Evolutionary conservation across 2,329 filamentous ascomycete species (phyloP).

Genomic region (Ophiostoma ulmi): DNA sequence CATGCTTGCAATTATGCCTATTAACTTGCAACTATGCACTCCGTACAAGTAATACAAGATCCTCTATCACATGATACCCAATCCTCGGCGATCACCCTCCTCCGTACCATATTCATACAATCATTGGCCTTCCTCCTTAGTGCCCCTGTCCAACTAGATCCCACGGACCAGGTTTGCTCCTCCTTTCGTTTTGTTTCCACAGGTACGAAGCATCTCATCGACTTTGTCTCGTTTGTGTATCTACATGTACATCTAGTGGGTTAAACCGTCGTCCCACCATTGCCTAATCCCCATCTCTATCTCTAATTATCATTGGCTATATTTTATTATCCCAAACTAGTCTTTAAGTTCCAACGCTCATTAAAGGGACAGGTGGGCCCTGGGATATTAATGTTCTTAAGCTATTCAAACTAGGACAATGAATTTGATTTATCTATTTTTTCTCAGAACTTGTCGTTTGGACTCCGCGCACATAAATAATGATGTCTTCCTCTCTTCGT

Average conservation of each 20-base stretch:
- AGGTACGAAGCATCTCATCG: not conserved
- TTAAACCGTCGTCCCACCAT: not conserved
- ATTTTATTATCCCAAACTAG: not conserved
- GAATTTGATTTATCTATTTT: not conserved
- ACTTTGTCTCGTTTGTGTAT: not conserved
- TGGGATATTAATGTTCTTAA: not conserved
- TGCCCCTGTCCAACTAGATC: conserved; percentile 6
- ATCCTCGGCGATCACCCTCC: not conserved
- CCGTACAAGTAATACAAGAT: not conserved
- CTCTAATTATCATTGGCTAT: not conserved
- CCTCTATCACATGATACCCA: not conserved
- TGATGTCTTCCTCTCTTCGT: not conserved
- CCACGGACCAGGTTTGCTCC: not conserved
- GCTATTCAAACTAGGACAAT: not conserved
- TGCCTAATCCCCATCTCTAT: not conserved
- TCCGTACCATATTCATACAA: not conserved
- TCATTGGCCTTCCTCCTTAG: not conserved
- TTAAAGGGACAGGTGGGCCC: not conserved
- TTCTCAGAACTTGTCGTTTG: not conserved
- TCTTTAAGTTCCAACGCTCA: conserved; percentile 6
- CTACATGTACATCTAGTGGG: not conserved
- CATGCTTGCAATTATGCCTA: not conserved
- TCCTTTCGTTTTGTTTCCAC: not conserved
- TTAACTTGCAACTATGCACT: not conserved
- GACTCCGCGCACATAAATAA: not conserved